Base-by-base conservation (phyloP, 2,329 filamentous ascomycete species). In the Paraphaeosphaeria minitans region DNA sequence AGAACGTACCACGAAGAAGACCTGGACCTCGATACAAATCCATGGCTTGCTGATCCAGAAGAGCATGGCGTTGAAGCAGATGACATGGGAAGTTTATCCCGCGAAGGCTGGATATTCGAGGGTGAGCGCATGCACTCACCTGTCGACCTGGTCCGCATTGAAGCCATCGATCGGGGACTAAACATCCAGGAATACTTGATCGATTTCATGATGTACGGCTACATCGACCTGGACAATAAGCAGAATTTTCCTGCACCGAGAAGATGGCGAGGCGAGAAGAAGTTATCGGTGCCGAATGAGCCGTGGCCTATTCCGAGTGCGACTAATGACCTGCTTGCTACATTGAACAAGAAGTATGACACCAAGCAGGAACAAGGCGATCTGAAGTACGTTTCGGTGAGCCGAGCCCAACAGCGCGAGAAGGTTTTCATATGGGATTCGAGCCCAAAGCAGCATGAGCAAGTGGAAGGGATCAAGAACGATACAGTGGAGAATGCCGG, bases 141-240 rank as follows among this genome's bases (percentile, higher is more conserved):
- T 7, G 56, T 74, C 9, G 68, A 75, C 53, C 60, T 74, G 62
- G 53, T 76, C 9, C 75, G 85, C 43, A 68, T 79, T 13, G 89
- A 92, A 68, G 77, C 82, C 0, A 72, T 83, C 0, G 76, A 81
- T 16, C 77, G 89, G 16, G 71, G 79, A 0, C 69, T 90, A 35
- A 62, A 80, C 22, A 71, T 91, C n/a, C 79, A 87, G 55, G 60
- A 78, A 13, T 80, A 84, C 65, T 78, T 87, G 48, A 66, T 82
- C 14, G 78, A 82, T 57, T 87, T 90, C 81, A 79, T 87, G 64
- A 61, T 85, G 16, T 91, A 85, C 80, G 89, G 90, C 0, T 84
- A 84, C 68, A 77, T 88, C 29, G 81, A 89, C 72, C 27, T 5
- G 14, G 45, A 70, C 4, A 85, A 80, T 1, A 81, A 84, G 50